These are phyloP conservation scores for Solanum microdontum DNA, from an alignment of 257 asterid genomes.

Conservation along the genomic window DNA sequence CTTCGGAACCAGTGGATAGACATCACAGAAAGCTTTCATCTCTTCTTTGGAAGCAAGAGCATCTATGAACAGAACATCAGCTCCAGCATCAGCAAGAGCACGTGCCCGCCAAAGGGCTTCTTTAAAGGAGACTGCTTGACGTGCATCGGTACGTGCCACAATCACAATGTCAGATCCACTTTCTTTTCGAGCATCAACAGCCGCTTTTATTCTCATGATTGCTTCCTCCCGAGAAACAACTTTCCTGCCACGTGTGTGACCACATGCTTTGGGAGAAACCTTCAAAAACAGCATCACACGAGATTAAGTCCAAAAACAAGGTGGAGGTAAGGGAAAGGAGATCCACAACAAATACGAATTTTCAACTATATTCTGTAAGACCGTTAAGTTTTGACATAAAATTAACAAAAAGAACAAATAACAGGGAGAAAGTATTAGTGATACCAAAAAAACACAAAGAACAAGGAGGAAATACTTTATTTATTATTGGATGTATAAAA, in stretches of 20 bases:
- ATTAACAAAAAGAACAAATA: background rate
- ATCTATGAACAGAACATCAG: constrained; percentile 86
- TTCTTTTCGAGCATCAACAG: constrained; percentile 85
- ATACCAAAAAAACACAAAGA: background rate
- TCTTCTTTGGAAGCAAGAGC: constrained; percentile 91
- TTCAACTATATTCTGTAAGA: background rate
- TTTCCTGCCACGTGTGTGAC: constrained; percentile 84
- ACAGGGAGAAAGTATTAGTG: background rate
- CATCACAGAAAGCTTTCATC: constrained; percentile 76
- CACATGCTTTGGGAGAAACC: constrained; percentile 97
- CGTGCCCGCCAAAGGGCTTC: constrained; percentile 89
- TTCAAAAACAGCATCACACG: constrained; percentile 14
- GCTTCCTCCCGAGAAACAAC: constrained; percentile 92
- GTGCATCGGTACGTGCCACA: constrained; percentile 96
- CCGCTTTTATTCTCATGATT: constrained; percentile 67
- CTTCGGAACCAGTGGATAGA: constrained; percentile 74
- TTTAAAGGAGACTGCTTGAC: constrained; percentile 78
- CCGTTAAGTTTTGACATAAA: background rate
- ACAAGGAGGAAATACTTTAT: background rate
- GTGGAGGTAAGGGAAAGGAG: background rate
- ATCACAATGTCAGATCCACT: constrained; percentile 88
- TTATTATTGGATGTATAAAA: background rate
- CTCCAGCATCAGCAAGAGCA: constrained; percentile 85
- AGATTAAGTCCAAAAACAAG: background rate
- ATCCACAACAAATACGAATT: background rate